Evolutionary conservation across 2,329 filamentous ascomycete genomes (phyloP).

Genomic region (Pyrenochaeta sp.): DNA sequence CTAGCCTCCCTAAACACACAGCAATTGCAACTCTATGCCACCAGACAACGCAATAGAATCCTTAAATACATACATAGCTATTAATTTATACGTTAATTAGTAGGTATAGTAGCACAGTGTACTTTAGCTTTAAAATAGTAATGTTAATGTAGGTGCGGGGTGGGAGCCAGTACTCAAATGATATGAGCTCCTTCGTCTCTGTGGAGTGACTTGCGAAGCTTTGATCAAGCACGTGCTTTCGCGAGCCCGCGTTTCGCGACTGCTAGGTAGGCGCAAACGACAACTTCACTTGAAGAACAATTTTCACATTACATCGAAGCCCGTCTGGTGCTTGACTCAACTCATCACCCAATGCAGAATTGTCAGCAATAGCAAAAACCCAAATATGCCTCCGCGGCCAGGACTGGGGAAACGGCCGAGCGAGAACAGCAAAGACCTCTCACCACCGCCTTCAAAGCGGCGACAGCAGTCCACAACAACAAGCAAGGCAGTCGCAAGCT

Average conservation of each 20-base stretch:
- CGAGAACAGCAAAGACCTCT: constrained; percentile 57
- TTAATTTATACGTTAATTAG: too few relatives aligned
- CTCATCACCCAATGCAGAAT: constrained; percentile 1
- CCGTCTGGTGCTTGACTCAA: background rate
- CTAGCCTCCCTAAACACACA: too few relatives aligned
- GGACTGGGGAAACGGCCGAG: constrained; percentile 45
- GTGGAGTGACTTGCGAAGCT: background rate
- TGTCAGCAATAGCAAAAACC: background rate
- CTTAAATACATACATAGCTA: too few relatives aligned
- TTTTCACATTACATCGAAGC: constrained; percentile 2
- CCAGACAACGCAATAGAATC: too few relatives aligned
- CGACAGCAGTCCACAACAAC: constrained; percentile 64
- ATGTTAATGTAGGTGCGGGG: too few relatives aligned
- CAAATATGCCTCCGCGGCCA: constrained; percentile 31
- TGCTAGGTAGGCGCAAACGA: constrained; percentile 16
- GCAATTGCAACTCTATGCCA: too few relatives aligned
- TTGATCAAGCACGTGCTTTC: constrained; percentile 41
- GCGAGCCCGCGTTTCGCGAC: constrained; percentile 39
- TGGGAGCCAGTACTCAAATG: too few relatives aligned
- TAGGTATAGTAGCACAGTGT: too few relatives aligned
- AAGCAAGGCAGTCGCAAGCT: constrained; percentile 75
- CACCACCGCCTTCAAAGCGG: constrained; percentile 65
- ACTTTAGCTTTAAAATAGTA: too few relatives aligned
- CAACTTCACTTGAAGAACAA: constrained; percentile 10
- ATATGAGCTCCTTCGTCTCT: too few relatives aligned